Percentiles rank a stretch among this genome's conserved stretches.
Evolutionary conservation across 2,329 filamentous ascomycete species (phyloP).

Genomic region (Anisogramma anomala): DNA sequence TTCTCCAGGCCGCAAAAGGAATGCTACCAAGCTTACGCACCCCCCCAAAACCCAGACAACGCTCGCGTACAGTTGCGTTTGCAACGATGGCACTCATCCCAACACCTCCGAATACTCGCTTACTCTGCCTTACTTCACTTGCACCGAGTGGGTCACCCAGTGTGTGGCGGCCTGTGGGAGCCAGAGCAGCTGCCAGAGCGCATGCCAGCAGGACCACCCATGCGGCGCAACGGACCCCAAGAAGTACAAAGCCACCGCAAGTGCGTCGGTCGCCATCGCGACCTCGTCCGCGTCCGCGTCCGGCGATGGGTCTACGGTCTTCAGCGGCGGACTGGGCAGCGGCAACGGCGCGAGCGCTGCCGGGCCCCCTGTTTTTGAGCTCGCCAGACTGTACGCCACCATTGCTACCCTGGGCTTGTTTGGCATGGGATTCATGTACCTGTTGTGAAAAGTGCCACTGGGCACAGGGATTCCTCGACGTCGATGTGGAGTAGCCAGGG

Average conservation of each 20-base stretch:
- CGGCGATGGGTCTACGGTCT: conserved; percentile 25
- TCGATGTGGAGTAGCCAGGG: too few species aligned
- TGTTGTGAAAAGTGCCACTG: conserved; percentile 5
- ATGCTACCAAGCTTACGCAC: neutral
- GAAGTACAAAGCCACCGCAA: conserved; percentile 41
- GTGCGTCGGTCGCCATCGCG: conserved; percentile 29
- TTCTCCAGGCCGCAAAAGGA: neutral
- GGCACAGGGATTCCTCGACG: neutral
- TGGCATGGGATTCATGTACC: conserved; percentile 11
- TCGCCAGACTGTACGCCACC: conserved; percentile 10
- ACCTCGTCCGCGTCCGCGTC: conserved; percentile 21
- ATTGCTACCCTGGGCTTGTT: conserved; percentile 10
- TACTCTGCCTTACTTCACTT: conserved; percentile 68
- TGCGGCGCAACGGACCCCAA: conserved; percentile 60
- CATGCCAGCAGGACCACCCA: conserved; percentile 55
- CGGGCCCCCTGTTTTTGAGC: conserved; percentile 2
- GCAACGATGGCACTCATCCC: conserved; percentile 52
- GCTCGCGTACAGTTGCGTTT: conserved; percentile 62
- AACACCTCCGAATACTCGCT: conserved; percentile 68
- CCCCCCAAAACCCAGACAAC: conserved; percentile 34
- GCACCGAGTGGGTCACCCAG: conserved; percentile 58
- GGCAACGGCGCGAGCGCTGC: conserved; percentile 3
- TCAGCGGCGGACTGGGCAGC: conserved; percentile 24
- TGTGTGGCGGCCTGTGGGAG: conserved; percentile 49
- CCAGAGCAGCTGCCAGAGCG: conserved; percentile 45